A percentile compares a stretch with the other conserved stretches of the same genome.
Evolutionary conservation across 768 basidiomycete genomes (phyloP).

Genomic region (Omphalotus guepiniiformis): DNA sequence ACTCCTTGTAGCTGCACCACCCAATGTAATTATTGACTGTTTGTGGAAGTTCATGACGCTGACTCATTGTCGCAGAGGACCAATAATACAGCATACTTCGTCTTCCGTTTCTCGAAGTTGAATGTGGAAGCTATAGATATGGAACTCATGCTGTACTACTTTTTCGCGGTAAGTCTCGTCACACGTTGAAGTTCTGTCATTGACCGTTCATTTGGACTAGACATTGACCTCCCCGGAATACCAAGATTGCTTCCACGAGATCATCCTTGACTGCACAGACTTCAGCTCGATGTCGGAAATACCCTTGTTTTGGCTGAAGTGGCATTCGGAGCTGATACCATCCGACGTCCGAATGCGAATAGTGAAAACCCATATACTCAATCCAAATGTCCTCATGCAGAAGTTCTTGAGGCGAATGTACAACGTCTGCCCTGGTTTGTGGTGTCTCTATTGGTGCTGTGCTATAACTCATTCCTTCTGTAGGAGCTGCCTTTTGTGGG

Average conservation of each 20-base stretch:
- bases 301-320: constrained; percentile 78
- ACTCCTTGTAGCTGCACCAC: constrained; percentile 53
- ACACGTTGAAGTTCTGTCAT: not conserved
- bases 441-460: not conserved
- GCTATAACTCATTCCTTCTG: not conserved
- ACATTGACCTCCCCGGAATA: constrained; percentile 47
- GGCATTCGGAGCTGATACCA: constrained; percentile 71
- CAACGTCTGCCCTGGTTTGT: constrained; percentile 56
- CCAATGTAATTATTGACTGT: constrained; percentile 29
- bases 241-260: constrained; percentile 51
- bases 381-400: constrained; percentile 66
- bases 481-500: constrained; percentile 49
- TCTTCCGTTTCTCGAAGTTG: constrained; percentile 62
- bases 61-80: constrained; percentile 27
- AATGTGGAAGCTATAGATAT: constrained; percentile 79
- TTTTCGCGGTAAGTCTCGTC: constrained; percentile 55
- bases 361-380: constrained; percentile 59
- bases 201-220: constrained; percentile 26
- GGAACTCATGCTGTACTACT: constrained; percentile 72
- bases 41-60: not conserved
- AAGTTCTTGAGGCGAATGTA: constrained; percentile 74
- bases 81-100: constrained; percentile 48
- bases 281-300: constrained; percentile 74
- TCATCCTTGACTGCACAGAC: constrained; percentile 79
- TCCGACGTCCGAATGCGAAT: constrained; percentile 64